Percentiles rank a stretch among this genome's conserved stretches.
These are phyloP conservation scores for barley (Hordeum vulgare) DNA, from an alignment of 176 grass and related monocot species.

Conservation along the genomic window DNA sequence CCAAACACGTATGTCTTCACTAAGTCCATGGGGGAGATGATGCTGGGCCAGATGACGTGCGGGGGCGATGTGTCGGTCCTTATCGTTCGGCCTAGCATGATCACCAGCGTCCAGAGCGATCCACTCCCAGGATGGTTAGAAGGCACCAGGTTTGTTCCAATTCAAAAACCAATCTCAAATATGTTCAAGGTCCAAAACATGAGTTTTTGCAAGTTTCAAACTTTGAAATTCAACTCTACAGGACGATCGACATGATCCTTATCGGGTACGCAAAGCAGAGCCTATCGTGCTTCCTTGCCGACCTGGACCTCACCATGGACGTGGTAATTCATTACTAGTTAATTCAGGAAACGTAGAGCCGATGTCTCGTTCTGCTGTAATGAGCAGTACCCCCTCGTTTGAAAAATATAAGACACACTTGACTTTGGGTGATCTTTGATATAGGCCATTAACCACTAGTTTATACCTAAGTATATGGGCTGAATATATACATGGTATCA, in stretches of 20 bases:
- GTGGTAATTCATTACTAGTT: conserved; percentile 27
- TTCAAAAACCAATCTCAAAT: no score
- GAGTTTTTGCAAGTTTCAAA: no score
- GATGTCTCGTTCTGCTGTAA: not conserved
- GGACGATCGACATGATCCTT: conserved; percentile 58
- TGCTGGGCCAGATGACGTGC: conserved; percentile 20
- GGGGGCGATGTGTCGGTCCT: conserved; percentile 25
- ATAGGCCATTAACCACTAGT: no score
- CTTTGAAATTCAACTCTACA: not conserved
- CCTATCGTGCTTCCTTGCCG: conserved; percentile 59
- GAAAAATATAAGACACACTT: no score
- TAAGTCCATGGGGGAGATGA: conserved; percentile 81
- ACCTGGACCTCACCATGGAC: conserved; percentile 62
- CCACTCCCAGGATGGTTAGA: conserved; percentile 75
- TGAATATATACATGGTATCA: no score
- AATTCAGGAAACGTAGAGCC: no score
- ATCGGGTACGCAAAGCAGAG: conserved; percentile 61
- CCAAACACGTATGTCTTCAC: conserved; percentile 83
- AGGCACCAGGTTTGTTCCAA: conserved; percentile 17
- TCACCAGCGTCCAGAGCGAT: conserved; percentile 57
- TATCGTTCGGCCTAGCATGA: conserved; percentile 66
- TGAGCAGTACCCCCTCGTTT: no score
- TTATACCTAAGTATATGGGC: no score
- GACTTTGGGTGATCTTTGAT: no score
- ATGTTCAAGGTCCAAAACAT: no score